Conservation (phyloP, 805 yeast species). For the Schwanniomyces occidentalis region DNA sequence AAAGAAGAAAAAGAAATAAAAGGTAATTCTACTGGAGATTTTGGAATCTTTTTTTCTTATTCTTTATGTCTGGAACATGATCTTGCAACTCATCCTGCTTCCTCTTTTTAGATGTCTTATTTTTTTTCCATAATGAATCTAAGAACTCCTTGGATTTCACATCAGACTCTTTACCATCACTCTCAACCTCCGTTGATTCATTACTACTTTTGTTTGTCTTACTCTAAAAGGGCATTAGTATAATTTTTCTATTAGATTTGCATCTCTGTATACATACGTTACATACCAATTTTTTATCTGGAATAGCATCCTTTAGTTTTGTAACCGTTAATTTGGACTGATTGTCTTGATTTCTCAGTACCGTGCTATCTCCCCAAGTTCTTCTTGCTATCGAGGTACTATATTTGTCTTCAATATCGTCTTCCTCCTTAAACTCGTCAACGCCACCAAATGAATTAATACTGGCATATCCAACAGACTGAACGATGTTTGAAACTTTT, state of each 20-base stretch:
- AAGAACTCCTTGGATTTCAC: no score
- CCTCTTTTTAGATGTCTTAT: no score
- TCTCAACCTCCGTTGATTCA: no score
- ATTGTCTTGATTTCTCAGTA: neutral
- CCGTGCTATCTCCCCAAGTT: slow-evolving; percentile 15
- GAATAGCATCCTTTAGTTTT: slow-evolving; percentile 7
- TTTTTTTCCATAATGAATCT: no score
- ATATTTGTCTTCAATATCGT: neutral
- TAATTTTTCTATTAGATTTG: no score
- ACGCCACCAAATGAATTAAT: slow-evolving; percentile 27
- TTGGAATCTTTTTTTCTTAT: slow-evolving; percentile 13
- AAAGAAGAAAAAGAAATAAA: slow-evolving; percentile 23
- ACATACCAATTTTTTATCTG: slow-evolving; percentile 4
- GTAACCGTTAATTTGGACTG: slow-evolving; percentile 5
- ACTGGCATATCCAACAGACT: slow-evolving; percentile 43
- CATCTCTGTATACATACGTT: no score
- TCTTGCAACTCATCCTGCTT: no score
- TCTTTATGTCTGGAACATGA: slow-evolving; percentile 12
- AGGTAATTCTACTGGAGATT: slow-evolving; percentile 1
- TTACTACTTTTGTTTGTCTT: no score
- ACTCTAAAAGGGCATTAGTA: no score
- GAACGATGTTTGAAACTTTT: slow-evolving; percentile 22
- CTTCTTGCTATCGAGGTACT: slow-evolving; percentile 11
- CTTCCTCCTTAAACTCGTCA: slow-evolving; percentile 16
- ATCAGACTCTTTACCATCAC: no score